Percentiles rank a stretch among this genome's conserved stretches.
Conservation (phyloP, 176 grass and related monocot genomes). For the Eragrostis curvula region DNA sequence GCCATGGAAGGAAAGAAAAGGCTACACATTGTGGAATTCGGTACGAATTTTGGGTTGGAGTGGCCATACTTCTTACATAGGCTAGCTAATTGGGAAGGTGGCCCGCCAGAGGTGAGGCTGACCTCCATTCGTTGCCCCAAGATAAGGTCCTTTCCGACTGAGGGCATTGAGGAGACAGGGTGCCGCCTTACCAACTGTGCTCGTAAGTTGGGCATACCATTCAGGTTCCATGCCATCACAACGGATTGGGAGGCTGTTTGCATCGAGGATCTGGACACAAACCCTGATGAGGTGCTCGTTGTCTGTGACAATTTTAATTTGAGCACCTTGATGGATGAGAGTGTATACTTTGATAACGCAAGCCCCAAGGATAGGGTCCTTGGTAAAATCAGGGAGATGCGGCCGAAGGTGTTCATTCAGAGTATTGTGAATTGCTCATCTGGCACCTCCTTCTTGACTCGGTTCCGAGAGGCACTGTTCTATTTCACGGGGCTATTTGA, state of each 20-base stretch:
- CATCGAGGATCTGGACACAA: constrained; percentile 12
- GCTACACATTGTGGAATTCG: too few relatives aligned
- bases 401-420: not conserved
- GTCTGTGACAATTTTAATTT: not conserved
- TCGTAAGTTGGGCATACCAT: constrained; percentile 1
- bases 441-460: not conserved
- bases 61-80: too few relatives aligned
- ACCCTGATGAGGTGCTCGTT: constrained; percentile 4
- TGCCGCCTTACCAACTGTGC: constrained; percentile 2
- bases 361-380: not conserved
- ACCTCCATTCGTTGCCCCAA: not conserved
- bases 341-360: not conserved
- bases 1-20: too few relatives aligned
- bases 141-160: not conserved
- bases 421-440: not conserved
- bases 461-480: not conserved
- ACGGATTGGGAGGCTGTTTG: not conserved
- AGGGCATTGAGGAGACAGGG: constrained; percentile 16
- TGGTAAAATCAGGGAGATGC: not conserved
- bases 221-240: constrained; percentile 16
- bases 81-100: too few relatives aligned
- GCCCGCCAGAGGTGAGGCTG: constrained; percentile 34
- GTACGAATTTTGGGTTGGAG: too few relatives aligned
- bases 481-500: not conserved
- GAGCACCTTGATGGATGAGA: too few relatives aligned